Evolutionary conservation across 2,329 filamentous ascomycete species (phyloP).

Genomic region (Xylaria sp.): DNA sequence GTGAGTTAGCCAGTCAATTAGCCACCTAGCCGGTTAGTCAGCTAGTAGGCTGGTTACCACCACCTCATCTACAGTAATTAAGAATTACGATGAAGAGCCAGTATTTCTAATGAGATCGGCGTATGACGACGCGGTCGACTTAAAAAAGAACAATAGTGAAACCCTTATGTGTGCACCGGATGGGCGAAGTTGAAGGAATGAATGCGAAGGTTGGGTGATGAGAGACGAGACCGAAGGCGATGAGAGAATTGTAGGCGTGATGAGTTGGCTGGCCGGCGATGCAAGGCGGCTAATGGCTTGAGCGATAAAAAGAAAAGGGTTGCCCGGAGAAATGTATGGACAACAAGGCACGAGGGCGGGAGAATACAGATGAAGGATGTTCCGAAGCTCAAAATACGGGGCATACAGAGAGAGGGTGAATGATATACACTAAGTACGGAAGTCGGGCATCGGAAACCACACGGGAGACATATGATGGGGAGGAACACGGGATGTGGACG

Average conservation of each 20-base stretch:
- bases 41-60: slow-evolving; percentile 30
- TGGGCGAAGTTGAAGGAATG: slow-evolving; percentile 6
- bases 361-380: slow-evolving; percentile 22
- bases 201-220: neutral
- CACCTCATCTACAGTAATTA: slow-evolving; percentile 40
- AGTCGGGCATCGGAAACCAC: slow-evolving; percentile 8
- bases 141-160: slow-evolving; percentile 12
- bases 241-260: slow-evolving; percentile 9
- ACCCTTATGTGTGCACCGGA: neutral
- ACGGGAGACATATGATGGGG: slow-evolving; percentile 18
- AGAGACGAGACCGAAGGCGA: slow-evolving; percentile 5
- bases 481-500: neutral
- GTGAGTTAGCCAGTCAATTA: neutral
- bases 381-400: neutral
- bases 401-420: slow-evolving; percentile 5
- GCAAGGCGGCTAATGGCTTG: neutral
- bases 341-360: slow-evolving; percentile 11
- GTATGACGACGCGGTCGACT: slow-evolving; percentile 19
- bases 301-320: neutral
- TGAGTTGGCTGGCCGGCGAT: slow-evolving; percentile 5
- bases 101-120: slow-evolving; percentile 41
- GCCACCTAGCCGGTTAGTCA: neutral
- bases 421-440: slow-evolving; percentile 13
- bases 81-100: slow-evolving; percentile 41
- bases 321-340: neutral